Conservation (phyloP, 2,329 filamentous ascomycete genomes). For the Metarhizium guizhouense region DNA sequence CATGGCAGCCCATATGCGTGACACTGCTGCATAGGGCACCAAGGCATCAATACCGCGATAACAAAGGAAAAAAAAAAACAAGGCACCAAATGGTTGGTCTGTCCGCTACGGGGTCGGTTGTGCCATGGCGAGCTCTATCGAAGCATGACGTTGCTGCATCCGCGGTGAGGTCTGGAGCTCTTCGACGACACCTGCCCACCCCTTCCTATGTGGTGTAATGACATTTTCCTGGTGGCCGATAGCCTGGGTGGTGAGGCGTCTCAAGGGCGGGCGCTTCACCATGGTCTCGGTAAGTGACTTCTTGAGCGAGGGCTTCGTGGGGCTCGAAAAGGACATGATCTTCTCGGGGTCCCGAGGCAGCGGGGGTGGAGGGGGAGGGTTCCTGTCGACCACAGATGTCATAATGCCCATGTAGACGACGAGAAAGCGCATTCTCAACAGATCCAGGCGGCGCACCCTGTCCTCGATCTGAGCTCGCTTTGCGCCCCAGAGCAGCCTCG, state of each 20-base stretch:
- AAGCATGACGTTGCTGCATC: conserved; percentile 54
- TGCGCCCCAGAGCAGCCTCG: conserved; percentile 50
- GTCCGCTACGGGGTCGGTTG: conserved; percentile 11
- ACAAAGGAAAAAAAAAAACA: no score
- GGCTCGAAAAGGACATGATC: conserved; percentile 18
- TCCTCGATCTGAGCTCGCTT: conserved; percentile 47
- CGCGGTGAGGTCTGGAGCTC: conserved; percentile 53
- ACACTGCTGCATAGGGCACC: background rate
- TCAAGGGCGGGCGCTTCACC: conserved; percentile 37
- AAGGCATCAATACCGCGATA: background rate
- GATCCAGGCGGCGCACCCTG: conserved; percentile 47
- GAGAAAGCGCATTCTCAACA: conserved; percentile 55
- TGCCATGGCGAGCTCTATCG: conserved; percentile 49
- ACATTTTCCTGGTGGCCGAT: conserved; percentile 43
- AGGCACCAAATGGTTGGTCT: no score
- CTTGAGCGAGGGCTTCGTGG: conserved; percentile 25
- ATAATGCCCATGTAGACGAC: conserved; percentile 56
- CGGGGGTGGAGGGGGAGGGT: conserved; percentile 21
- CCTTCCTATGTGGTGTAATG: conserved; percentile 37
- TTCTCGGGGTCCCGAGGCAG: conserved; percentile 26
- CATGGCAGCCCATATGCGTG: background rate
- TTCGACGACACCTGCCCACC: conserved; percentile 55
- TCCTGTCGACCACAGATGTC: conserved; percentile 25
- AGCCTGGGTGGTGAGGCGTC: conserved; percentile 44
- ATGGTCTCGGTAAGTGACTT: conserved; percentile 35